Evolutionary conservation across 2,329 filamentous ascomycete genomes (phyloP).

Genomic region (Paecilomyces variotii): DNA sequence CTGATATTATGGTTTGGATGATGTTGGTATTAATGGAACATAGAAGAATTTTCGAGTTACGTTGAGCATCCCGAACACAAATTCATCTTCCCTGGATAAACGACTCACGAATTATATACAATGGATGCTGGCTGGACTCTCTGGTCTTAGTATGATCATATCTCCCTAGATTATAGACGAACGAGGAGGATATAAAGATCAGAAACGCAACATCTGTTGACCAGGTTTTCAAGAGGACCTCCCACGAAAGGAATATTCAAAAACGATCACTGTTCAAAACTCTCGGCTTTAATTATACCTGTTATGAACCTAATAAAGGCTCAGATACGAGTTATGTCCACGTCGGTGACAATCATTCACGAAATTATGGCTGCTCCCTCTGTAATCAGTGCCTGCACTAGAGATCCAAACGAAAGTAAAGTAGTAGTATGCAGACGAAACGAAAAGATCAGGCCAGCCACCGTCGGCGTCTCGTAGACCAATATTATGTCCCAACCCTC

Average conservation of each 20-base stretch:
- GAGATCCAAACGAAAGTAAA: background rate
- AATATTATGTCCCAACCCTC: background rate
- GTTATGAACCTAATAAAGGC: background rate
- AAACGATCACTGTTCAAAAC: background rate
- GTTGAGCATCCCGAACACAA: background rate
- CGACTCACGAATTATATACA: background rate
- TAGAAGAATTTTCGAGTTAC: background rate
- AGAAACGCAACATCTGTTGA: background rate
- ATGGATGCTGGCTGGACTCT: too few relatives aligned
- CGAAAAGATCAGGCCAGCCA: background rate
- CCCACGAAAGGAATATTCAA: background rate
- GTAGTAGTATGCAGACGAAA: background rate
- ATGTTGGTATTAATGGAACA: background rate
- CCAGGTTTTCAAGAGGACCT: background rate
- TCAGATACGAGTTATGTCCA: background rate
- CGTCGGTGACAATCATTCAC: background rate
- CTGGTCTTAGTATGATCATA: too few relatives aligned
- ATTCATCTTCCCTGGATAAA: background rate
- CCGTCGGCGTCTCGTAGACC: background rate
- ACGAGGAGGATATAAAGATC: background rate
- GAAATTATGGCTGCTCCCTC: background rate
- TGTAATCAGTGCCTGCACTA: background rate
- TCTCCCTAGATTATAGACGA: background rate
- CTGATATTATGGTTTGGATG: background rate
- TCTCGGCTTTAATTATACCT: background rate